phyloP scores from a whole-genome alignment of 306 rosid genomes.

The Cicer arietinum region DNA sequence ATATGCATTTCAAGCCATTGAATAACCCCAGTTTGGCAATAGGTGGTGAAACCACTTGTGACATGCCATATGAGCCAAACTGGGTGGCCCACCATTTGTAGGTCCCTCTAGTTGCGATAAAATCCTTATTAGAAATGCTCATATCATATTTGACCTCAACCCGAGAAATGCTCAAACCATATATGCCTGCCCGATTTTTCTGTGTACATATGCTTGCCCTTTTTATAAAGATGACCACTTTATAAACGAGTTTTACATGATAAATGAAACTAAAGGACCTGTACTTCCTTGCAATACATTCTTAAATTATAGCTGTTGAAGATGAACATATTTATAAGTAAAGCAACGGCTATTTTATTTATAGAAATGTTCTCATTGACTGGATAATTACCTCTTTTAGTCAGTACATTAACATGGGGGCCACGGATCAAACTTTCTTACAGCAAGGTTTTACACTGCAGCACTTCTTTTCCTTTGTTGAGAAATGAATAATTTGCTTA shows the following conservation, averaged over 20 bases:
- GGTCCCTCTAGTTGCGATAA: too few species aligned
- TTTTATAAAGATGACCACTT: not conserved
- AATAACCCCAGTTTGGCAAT: too few species aligned
- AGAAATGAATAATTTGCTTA: conserved; percentile 62
- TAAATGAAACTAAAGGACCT: conserved; percentile 21
- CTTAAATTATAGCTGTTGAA: conserved; percentile 10
- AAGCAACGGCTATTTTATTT: conserved; percentile 3
- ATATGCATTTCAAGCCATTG: too few species aligned
- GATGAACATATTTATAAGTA: not conserved
- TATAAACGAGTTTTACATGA: conserved; percentile 15
- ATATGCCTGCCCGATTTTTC: too few species aligned
- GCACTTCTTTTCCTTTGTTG: conserved; percentile 66
- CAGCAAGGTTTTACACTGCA: conserved; percentile 86
- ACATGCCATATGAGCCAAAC: too few species aligned
- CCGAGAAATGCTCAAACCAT: too few species aligned
- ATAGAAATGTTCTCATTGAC: conserved; percentile 9
- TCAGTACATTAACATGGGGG: conserved; percentile 7
- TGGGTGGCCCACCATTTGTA: too few species aligned
- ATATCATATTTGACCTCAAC: too few species aligned
- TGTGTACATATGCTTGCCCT: too few species aligned
- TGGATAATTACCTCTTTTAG: conserved; percentile 7
- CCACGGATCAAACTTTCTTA: conserved; percentile 56
- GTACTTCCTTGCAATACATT: not conserved
- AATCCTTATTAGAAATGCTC: too few species aligned
- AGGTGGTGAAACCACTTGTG: too few species aligned